Base-by-base conservation (phyloP, 495 filamentous ascomycete species). In the Hypoxylon lenormandii region DNA sequence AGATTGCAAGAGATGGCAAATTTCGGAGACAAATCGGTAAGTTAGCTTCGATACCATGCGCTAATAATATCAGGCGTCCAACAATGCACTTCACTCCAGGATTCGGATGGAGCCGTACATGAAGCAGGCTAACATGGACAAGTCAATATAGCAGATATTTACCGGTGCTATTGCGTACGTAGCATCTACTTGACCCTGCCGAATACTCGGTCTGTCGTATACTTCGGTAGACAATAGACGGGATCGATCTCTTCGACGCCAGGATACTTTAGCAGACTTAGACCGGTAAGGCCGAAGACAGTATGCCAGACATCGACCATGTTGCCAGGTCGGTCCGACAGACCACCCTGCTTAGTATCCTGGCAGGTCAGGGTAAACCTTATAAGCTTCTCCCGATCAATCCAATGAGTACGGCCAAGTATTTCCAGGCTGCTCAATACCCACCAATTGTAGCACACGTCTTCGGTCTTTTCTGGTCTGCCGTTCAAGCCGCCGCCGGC, bases 391-490 rank as follows among this genome's bases (percentile, higher is more conserved):
- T 89, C 81, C 26, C 84, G 82, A 80, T 97, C 90, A 70, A 98
- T 94, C 95, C 95, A 98, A 77, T 96, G 88, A 38, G 93, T 82
- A 61, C 90, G 87, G 51, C 86, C 91, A 63, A 98, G 91, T 87
- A 97, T 97, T 21, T 88, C 90, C 61, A 98, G 76, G 75, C 93
- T 97, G 71, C 89, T 91, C 56, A 90, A 77, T 21, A 97, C 95
- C 95, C 95, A 98, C 95, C 95, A 98, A 74, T 91, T 96, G 77
- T 98, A 98, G 79, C 95, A 98, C 5, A 96, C 93, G 80, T 98
- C 96, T 76, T 94, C 93, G 53, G 93, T 80, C 81, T 98, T 98
- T 80, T 98, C 96, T 0, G 95, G 95, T 50, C 95, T 85, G 3
- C 95, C 95, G 73, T 98, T 98, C 26, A 98, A 80, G 4, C 95